These are phyloP conservation scores for Myxozyma melibiosi DNA, from an alignment of 805 yeast species.

Conservation along the genomic window DNA sequence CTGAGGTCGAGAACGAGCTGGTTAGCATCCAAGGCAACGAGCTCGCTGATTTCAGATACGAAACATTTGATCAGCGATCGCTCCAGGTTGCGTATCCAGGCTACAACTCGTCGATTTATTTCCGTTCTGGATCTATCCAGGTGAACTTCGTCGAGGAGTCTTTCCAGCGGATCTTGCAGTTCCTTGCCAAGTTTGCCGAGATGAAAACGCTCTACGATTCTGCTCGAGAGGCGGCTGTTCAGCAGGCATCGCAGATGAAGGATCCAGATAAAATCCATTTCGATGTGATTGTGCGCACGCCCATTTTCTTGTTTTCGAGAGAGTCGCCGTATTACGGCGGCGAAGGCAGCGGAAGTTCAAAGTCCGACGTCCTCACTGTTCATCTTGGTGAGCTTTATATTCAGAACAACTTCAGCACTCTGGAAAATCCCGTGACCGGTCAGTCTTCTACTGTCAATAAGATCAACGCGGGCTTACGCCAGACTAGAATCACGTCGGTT, in stretches of 20 bases:
- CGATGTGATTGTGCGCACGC: slow-evolving; percentile 75
- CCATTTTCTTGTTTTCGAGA: slow-evolving; percentile 78
- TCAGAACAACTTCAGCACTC: slow-evolving; percentile 56
- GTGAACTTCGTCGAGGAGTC: slow-evolving; percentile 83
- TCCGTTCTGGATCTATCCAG: slow-evolving; percentile 74
- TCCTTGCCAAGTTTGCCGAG: slow-evolving; percentile 69
- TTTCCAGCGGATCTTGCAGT: slow-evolving; percentile 64
- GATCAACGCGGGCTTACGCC: slow-evolving; percentile 69
- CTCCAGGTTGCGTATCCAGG: slow-evolving; percentile 39
- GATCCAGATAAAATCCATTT: slow-evolving; percentile 64
- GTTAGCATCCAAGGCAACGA: slow-evolving; percentile 80
- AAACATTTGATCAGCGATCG: slow-evolving; percentile 67
- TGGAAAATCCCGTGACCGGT: slow-evolving; percentile 34
- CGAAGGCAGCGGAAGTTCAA: slow-evolving; percentile 40
- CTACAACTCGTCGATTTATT: slow-evolving; percentile 59
- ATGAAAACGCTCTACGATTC: slow-evolving; percentile 90
- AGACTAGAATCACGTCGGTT: slow-evolving; percentile 66
- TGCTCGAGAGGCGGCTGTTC: slow-evolving; percentile 85
- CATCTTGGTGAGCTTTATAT: slow-evolving; percentile 83
- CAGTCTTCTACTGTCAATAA: slow-evolving; percentile 49
- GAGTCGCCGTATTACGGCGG: slow-evolving; percentile 43
- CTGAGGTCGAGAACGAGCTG: slow-evolving; percentile 61
- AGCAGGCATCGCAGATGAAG: slow-evolving; percentile 70
- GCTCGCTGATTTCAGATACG: slow-evolving; percentile 79
- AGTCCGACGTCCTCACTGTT: slow-evolving; percentile 69